Evolutionary conservation across 2,329 filamentous ascomycete species (phyloP), one percentile per base, ranked within the genome.

Genomic region (Mycosphaerella arachidis): DNA sequence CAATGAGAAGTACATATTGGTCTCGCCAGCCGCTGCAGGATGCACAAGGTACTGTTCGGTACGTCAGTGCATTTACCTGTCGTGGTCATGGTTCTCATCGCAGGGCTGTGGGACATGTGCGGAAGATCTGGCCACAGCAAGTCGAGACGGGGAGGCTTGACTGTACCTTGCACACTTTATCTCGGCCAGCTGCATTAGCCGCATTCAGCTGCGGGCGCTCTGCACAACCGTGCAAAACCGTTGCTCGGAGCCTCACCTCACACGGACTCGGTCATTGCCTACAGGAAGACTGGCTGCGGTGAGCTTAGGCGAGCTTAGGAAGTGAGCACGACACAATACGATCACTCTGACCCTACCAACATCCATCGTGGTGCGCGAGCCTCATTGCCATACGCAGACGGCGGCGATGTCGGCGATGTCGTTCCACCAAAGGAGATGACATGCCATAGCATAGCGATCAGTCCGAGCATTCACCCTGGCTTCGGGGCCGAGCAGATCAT

Each of bases 41-140:
- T 7, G 16, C 18, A 43, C 40, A 43, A 6, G 40, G n/a, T 18
- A 7, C n/a, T n/a, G 40, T 3, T 5, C 40, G 40, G 16, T 18
- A 43, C 40, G 40, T 18, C 50, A 35, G 30, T 35, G 12, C 50
- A 24, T 1, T 30, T 60, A 35, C 57, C 59, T 7, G 58, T 59
- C 18, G 58, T 60, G 24, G 60, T 50, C 12, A 61, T 61, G 53
- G 13, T 63, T 3, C 37, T 63, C 53, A 58, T 24, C 58, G 56
- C 18, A 56, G 54, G 6, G 50, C 55, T 6, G 56, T 57, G 20
- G 60, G 55, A 31, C 57, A 59, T 16, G 46, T 69, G 68, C 2
- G 79, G 77, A 59, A 86, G 83, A 60, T 88, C 84, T 72, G 89
- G 87, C 60, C 92, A 81, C 75, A 92, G 48, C 50, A 71, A 30